phyloP scores from a whole-genome alignment of 1,284 basidiomycete genomes.

The Papiliotrema flavescens region DNA sequence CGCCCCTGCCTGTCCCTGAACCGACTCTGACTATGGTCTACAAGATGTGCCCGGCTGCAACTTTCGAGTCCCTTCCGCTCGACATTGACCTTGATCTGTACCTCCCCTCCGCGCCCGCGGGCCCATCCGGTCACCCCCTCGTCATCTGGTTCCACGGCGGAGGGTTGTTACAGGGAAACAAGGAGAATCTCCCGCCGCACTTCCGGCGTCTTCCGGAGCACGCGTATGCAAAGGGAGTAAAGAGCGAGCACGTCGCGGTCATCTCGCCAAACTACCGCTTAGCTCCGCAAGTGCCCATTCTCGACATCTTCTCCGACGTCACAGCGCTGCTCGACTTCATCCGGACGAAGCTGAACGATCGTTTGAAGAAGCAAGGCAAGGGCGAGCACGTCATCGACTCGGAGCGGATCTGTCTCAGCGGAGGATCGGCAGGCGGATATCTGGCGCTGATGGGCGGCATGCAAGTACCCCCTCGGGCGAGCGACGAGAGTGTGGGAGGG shows the following conservation, averaged over 20 bases:
- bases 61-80: conserved; percentile 43
- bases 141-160: conserved; percentile 48
- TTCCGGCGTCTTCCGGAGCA: conserved; percentile 36
- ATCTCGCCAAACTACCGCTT: conserved; percentile 45
- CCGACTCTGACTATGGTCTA: conserved; percentile 36
- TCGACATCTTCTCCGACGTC: conserved; percentile 42
- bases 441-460: conserved; percentile 43
- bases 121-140: conserved; percentile 24
- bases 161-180: conserved; percentile 45
- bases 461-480: conserved; percentile 18
- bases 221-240: conserved; percentile 7
- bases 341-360: conserved; percentile 33
- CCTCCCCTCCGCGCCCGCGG: conserved; percentile 24
- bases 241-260: conserved; percentile 27
- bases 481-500: conserved; percentile 37
- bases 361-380: conserved; percentile 26
- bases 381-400: conserved; percentile 31
- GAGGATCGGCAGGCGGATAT: conserved; percentile 45
- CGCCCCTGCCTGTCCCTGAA: conserved; percentile 18
- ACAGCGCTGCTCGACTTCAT: conserved; percentile 30
- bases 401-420: conserved; percentile 36
- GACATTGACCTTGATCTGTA: conserved; percentile 42
- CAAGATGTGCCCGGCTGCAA: conserved; percentile 36
- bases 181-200: conserved; percentile 47
- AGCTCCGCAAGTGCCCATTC: conserved; percentile 43